Evolutionary conservation across 176 grass and related monocot genomes (phyloP), one percentile per base, ranked within the genome.

Genomic region (Elymus sibiricus): DNA sequence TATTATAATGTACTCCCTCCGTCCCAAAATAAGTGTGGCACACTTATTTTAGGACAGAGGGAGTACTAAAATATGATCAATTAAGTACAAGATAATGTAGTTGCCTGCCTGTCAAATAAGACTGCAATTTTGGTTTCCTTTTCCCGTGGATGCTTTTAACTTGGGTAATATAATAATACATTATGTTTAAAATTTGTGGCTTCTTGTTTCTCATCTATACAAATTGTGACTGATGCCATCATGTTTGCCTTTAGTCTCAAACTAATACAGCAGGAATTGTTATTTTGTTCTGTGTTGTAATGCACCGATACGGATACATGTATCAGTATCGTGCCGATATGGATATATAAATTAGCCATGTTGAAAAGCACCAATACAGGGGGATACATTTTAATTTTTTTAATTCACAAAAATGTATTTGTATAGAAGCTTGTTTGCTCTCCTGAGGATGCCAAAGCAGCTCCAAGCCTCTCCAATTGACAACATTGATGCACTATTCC

Each of bases 1-100:
- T 84, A 44, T 16, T 67, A 43, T n/a, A 10, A 66, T 81, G 63
- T n/a, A 60, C n/a, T n/a, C n/a, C n/a, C n/a, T n/a, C n/a, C n/a
- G n/a, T n/a, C n/a, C n/a, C n/a, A n/a, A n/a, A n/a, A n/a, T n/a
- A n/a, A n/a, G n/a, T n/a, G n/a, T n/a, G n/a, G n/a, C n/a, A n/a
- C n/a, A n/a, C n/a, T n/a, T n/a, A n/a, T n/a, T n/a, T n/a, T n/a
- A n/a, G n/a, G n/a, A n/a, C n/a, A n/a, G n/a, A n/a, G n/a, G n/a
- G n/a, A n/a, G n/a, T n/a, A n/a, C 12, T 81, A 66, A 38, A 77
- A 47, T 28, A 32, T 43, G 49, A 16, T 70, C 10, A 6, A 4
- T 31, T 81, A 77, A 46, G 7, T 1, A 25, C 56, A 70, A 73
- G 31, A 73, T 47, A 43, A 11, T 27, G 22, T 70, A 86, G 10